A percentile compares a stretch with the other conserved stretches of the same genome.
These are phyloP conservation scores for Dendrobium officinale DNA, from an alignment of 106 monocot genomes.

Conservation along the genomic window DNA sequence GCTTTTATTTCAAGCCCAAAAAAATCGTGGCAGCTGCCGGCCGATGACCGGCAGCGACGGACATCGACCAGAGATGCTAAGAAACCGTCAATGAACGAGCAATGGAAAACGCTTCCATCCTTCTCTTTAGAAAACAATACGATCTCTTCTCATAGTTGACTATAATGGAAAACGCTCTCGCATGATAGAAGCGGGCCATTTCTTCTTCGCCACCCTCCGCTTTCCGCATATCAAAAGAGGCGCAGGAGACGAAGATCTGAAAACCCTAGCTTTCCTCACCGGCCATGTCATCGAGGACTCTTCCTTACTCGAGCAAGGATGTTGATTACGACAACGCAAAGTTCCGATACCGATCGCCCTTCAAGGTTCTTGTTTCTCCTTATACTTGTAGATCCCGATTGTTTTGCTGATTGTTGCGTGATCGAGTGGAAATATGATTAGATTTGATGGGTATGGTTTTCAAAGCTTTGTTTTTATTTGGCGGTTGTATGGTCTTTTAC, in stretches of 20 bases:
- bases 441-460: background rate
- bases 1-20: too few species aligned
- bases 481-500: background rate
- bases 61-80: too few species aligned
- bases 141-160: background rate
- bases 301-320: conserved; percentile 80
- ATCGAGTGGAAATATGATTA: too few species aligned
- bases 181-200: background rate
- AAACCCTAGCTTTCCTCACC: background rate
- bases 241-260: background rate
- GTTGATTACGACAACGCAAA: conserved; percentile 89
- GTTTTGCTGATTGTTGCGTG: background rate
- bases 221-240: background rate
- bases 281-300: conserved; percentile 31
- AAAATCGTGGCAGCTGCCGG: too few species aligned
- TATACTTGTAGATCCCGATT: background rate
- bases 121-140: background rate
- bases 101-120: background rate
- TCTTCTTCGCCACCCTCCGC: background rate
- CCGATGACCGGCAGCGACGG: too few species aligned
- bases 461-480: background rate
- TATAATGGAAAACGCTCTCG: background rate
- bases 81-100: background rate
- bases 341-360: conserved; percentile 69
- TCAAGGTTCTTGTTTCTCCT: conserved; percentile 40